Evolutionary conservation across 2,329 filamentous ascomycete genomes (phyloP), one percentile per base, ranked within the genome.

Genomic region (Cladosporium colombiae): DNA sequence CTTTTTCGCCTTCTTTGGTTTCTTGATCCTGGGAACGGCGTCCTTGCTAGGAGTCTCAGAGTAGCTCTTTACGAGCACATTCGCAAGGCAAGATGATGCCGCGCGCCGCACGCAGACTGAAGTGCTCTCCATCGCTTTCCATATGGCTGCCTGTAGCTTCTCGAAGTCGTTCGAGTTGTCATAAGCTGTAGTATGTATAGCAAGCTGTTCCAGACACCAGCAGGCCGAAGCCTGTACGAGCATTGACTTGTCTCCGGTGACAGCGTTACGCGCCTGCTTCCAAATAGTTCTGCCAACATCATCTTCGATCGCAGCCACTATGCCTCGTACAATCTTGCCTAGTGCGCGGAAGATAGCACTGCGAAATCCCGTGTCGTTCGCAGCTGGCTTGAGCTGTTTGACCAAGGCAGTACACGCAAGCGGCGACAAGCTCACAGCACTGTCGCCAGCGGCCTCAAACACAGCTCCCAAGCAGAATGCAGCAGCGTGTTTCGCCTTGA

Each of bases 361-460:
- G 67, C 93, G 88, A 64, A 97, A 81, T 0, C 93, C 95, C 0
- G 92, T 89, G 81, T 97, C 89, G 72, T 83, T 91, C 66, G 89
- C 88, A 0, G 93, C 88, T 13, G 86, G 81, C 78, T 97, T 98
- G 68, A 96, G 80, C 0, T 93, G 82, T 78, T 93, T 96, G 65
- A 96, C 73, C 61, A 96, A 79, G 5, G 88, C 86, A 13, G 87
- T 85, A 71, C 89, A 91, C 18, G 89, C 87, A 67, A 96, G 80
- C 65, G 89, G 88, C 68, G 95, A 92, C 67, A 97, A 82, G 69
- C 90, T 89, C 77, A 96, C 91, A 58, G 91, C 92, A 78, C 94
- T 97, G 77, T 98, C 95, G 63, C 95, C 95, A 2, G 94, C 94
- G n/a, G 91, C 88, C 66, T 90, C 91, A 78, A 93, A 98, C 37